Base-by-base conservation (phyloP, 2,329 filamentous ascomycete genomes). In the Microsporum ferrugineum region DNA sequence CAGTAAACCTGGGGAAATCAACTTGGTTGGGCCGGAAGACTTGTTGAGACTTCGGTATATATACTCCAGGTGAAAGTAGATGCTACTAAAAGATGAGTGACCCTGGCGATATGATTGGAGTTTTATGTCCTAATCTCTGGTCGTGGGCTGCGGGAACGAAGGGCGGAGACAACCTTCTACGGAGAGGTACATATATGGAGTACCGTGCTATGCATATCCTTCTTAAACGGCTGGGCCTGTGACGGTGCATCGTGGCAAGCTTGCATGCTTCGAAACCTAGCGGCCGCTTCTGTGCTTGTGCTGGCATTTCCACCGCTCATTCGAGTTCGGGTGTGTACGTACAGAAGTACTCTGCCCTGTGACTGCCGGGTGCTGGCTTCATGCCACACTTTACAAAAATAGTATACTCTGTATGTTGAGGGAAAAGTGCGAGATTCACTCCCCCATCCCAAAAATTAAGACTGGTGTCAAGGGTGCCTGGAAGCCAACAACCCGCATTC, bases 211-310 rank as follows among this genome's bases (percentile, higher is more conserved):
- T 33, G 49, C 14, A 53, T 53, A 53, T 53, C 49, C 5, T 33
- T 8, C 31, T 53, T 31, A 29, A 34, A 33, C 31, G 49, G 49
- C 49, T 53, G 27, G 47, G 49, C 29, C 49, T 17, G n/a, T 53
- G 55, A 17, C 8, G 55, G 55, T 57, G 55, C 55, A n/a, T 57
- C 55, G 55, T 57, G 55, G 55, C 55, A 57, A 43, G 55, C 55
- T 41, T 57, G 55, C 55, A 43, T 38, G 17, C 23, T 57, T 57
- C 38, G 38, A 57, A 57, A 57, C 55, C 17, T 43, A 57, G 34
- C 49, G 49, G 17, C 49, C 49, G 49, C 49, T 53, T 53, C 49
- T 27, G 33, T 53, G 49, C 49, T 53, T 34, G 47, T 53, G 29
- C 10, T 53, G 49, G 49, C 49, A n/a, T 14, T 53, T 53, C 49